These are phyloP conservation scores for Stygiomarasmius scandens DNA, from an alignment of 1,284 basidiomycete species.

Conservation along the genomic window DNA sequence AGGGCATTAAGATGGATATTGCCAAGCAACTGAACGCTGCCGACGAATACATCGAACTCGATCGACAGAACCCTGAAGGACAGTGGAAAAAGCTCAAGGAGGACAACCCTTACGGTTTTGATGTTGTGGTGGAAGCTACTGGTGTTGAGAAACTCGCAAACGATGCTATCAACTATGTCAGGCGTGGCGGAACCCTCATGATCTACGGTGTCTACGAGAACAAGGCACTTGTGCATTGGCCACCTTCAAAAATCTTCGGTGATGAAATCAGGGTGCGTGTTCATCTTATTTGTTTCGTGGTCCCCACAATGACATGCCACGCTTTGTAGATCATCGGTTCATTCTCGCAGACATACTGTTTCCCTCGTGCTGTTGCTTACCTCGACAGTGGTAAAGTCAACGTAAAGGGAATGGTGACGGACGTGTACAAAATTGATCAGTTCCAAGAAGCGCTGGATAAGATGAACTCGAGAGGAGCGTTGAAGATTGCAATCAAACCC, in stretches of 20 bases:
- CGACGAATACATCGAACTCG: conserved; percentile 84
- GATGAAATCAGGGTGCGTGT: conserved; percentile 77
- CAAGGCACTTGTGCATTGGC: conserved; percentile 33
- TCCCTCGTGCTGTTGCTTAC: conserved; percentile 85
- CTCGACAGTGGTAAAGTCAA: conserved; percentile 84
- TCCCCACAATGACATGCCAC: neutral
- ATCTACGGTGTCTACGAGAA: conserved; percentile 77
- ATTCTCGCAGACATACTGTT: conserved; percentile 85
- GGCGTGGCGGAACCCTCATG: conserved; percentile 76
- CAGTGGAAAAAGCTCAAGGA: conserved; percentile 82
- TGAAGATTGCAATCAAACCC: conserved; percentile 69
- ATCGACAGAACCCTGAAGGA: conserved; percentile 67
- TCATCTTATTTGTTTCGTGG: neutral
- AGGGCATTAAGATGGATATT: conserved; percentile 85
- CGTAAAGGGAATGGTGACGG: conserved; percentile 85
- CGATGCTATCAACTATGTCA: conserved; percentile 82
- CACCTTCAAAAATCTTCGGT: conserved; percentile 66
- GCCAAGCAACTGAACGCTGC: conserved; percentile 76
- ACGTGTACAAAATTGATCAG: conserved; percentile 76
- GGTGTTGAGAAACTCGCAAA: conserved; percentile 82
- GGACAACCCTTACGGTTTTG: conserved; percentile 84
- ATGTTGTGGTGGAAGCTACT: conserved; percentile 87
- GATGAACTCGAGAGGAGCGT: conserved; percentile 73
- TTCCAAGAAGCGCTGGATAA: conserved; percentile 85
- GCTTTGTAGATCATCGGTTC: conserved; percentile 75